Percentiles rank a stretch among this genome's conserved stretches.
These are phyloP conservation scores for Vigna mungo DNA, from an alignment of 306 rosid species.

Conservation along the genomic window DNA sequence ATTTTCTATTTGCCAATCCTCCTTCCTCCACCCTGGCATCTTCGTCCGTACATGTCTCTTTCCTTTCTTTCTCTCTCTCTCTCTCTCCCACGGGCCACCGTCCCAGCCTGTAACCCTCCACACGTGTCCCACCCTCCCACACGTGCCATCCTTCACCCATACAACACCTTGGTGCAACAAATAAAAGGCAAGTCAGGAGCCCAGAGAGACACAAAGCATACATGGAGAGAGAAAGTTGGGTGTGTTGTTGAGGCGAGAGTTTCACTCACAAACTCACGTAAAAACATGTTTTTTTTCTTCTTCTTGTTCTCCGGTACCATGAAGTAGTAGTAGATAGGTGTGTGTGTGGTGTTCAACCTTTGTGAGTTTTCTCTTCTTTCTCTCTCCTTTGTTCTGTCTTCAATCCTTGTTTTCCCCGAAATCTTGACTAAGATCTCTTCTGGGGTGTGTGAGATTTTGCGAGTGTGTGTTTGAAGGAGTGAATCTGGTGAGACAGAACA, in stretches of 20 bases:
- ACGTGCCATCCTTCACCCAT: slow-evolving; percentile 56
- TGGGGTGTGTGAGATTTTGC: slow-evolving; percentile 39
- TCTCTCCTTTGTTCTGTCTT: background rate
- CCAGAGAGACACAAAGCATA: slow-evolving; percentile 18
- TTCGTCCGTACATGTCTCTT: slow-evolving; percentile 81
- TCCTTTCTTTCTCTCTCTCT: slow-evolving; percentile 4
- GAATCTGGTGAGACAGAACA: slow-evolving; percentile 24
- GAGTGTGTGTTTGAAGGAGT: background rate
- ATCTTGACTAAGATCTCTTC: slow-evolving; percentile 49
- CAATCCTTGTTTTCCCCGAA: slow-evolving; percentile 35
- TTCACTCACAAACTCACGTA: background rate
- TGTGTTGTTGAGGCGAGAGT: background rate
- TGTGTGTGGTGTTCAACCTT: slow-evolving; percentile 23
- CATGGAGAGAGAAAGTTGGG: slow-evolving; percentile 13
- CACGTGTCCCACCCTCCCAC: slow-evolving; percentile 46
- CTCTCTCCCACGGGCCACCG: slow-evolving; percentile 54
- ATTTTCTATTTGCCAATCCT: background rate
- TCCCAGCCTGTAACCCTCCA: slow-evolving; percentile 42
- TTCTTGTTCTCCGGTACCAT: slow-evolving; percentile 27
- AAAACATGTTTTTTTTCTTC: slow-evolving; percentile 27
- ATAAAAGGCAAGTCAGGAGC: slow-evolving; percentile 59
- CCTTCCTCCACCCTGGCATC: slow-evolving; percentile 78
- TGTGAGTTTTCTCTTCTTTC: background rate
- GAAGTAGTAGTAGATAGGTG: slow-evolving; percentile 28
- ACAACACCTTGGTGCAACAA: slow-evolving; percentile 82